Evolutionary conservation across 192 early-diverging fungal species (phyloP).

Genomic region (Spinellus fusiger): DNA sequence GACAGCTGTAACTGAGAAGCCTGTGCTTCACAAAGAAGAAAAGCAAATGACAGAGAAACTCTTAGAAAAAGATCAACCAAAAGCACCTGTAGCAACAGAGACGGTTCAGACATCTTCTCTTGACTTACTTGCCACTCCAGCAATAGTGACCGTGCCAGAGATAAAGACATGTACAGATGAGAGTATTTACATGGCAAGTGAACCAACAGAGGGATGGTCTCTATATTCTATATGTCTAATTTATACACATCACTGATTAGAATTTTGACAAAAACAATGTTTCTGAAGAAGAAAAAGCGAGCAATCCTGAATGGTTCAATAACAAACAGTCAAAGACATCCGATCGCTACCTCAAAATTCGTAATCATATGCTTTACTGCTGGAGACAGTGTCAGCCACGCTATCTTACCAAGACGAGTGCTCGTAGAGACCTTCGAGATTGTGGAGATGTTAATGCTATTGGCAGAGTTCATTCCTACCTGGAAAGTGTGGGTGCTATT

Average conservation of each 20-base stretch:
- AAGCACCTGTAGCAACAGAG: too few species aligned
- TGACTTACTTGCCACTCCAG: too few species aligned
- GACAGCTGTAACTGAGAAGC: too few species aligned
- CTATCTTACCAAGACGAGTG: slow-evolving; percentile 81
- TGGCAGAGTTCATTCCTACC: slow-evolving; percentile 75
- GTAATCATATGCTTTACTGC: slow-evolving; percentile 81
- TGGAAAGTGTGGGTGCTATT: slow-evolving; percentile 74
- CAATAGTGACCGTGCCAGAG: too few species aligned
- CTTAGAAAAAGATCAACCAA: too few species aligned
- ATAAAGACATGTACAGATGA: too few species aligned
- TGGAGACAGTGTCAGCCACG: slow-evolving; percentile 65
- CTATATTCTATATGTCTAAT: neutral
- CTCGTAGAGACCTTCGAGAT: slow-evolving; percentile 67
- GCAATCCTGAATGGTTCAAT: slow-evolving; percentile 60
- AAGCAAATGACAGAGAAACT: too few species aligned
- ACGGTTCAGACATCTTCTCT: too few species aligned
- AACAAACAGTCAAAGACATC: slow-evolving; percentile 75
- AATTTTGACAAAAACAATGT: slow-evolving; percentile 40
- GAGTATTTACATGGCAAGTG: too few species aligned
- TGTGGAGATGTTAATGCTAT: slow-evolving; percentile 95
- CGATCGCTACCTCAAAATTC: slow-evolving; percentile 79
- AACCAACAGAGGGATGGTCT: too few species aligned
- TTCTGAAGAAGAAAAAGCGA: slow-evolving; percentile 41
- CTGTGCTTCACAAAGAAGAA: too few species aligned
- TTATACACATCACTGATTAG: neutral